Evolutionary conservation across 176 grass and related monocot species (phyloP).

Genomic region (Areca catechu): DNA sequence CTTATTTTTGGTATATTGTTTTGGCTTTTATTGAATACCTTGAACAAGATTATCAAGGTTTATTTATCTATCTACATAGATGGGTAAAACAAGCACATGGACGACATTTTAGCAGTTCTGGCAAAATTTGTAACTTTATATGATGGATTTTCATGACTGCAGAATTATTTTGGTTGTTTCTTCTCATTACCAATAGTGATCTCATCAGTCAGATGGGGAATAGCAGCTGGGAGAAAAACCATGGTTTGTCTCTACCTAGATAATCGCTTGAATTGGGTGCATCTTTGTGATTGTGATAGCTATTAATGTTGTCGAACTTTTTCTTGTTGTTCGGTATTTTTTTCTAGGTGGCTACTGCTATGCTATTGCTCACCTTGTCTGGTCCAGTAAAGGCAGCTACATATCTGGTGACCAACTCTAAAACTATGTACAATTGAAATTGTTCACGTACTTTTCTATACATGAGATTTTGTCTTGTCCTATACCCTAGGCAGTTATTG

Average conservation of each 20-base stretch:
- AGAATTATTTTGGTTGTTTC: slow-evolving; percentile 93
- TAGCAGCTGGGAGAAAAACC: slow-evolving; percentile 75
- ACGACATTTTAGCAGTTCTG: no score
- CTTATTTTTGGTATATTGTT: no score
- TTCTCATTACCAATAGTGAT: slow-evolving; percentile 89
- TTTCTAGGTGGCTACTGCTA: slow-evolving; percentile 67
- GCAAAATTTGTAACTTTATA: background rate
- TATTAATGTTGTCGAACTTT: background rate
- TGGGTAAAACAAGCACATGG: no score
- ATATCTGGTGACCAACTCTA: slow-evolving; percentile 47
- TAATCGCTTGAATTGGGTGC: no score
- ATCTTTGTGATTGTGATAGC: no score
- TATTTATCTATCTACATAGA: no score
- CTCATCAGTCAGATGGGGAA: slow-evolving; percentile 85
- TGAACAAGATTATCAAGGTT: no score
- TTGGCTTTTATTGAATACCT: no score
- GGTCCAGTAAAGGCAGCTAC: slow-evolving; percentile 90
- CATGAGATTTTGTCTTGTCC: no score
- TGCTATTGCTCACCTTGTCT: slow-evolving; percentile 79
- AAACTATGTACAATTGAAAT: no score
- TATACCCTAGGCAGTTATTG: no score
- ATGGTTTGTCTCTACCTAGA: slow-evolving; percentile 38
- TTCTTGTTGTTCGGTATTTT: background rate
- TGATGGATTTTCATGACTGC: slow-evolving; percentile 20
- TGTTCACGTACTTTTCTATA: no score